A percentile compares a stretch with the other conserved stretches of the same genome.
These are phyloP conservation scores for Gymnopilus dilepis DNA, from an alignment of 768 basidiomycete species.

Conservation along the genomic window DNA sequence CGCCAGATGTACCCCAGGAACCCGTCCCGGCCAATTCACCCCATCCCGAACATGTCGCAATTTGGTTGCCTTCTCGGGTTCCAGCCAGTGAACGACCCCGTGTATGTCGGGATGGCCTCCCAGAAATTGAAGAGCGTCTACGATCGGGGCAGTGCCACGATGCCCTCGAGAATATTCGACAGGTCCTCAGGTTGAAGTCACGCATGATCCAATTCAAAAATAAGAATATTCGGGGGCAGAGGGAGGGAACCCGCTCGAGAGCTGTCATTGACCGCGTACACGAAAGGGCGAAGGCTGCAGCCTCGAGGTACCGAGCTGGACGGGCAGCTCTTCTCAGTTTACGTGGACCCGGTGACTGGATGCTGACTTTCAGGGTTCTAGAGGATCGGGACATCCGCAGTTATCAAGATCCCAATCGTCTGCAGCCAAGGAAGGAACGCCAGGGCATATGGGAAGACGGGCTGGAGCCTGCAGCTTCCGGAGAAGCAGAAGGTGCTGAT, in stretches of 20 bases:
- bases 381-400: conserved; percentile 17
- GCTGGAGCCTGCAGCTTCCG: neutral
- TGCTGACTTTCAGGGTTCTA: neutral
- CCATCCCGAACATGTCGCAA: conserved; percentile 9
- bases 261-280: conserved; percentile 15
- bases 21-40: neutral
- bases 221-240: conserved; percentile 20
- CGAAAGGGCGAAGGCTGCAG: conserved; percentile 5
- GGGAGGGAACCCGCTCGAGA: conserved; percentile 13
- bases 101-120: neutral
- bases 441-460: conserved; percentile 8
- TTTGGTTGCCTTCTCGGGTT: conserved; percentile 20
- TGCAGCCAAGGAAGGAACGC: neutral
- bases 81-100: neutral
- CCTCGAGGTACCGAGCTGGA: conserved; percentile 12
- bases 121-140: neutral
- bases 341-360: conserved; percentile 13
- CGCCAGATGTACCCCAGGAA: neutral
- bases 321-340: conserved; percentile 11
- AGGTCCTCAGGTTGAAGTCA: conserved; percentile 16
- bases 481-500: neutral
- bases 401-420: conserved; percentile 14
- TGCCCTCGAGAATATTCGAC: conserved; percentile 8
- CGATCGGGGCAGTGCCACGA: conserved; percentile 13
- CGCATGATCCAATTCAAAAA: conserved; percentile 20